A percentile compares a stretch with the other conserved stretches of the same genome.
Conservation (phyloP, 1,139 yeast genomes). For the Protomyces lactucae-debilis region DNA sequence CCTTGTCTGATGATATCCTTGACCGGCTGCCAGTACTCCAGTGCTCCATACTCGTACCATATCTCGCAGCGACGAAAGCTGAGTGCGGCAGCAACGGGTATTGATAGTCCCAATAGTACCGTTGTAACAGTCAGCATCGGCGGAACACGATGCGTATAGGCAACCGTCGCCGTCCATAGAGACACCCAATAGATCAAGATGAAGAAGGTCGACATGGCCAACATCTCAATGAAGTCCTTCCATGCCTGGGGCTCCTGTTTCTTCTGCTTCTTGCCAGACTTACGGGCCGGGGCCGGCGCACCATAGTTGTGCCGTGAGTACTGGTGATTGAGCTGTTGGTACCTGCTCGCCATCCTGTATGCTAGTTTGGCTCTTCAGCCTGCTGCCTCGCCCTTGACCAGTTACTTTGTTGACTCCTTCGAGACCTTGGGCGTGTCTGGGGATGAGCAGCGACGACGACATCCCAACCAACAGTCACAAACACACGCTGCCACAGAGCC, state of each 20-base stretch:
- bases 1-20: conserved; percentile 19
- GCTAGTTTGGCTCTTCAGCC: background rate
- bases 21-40: conserved; percentile 26
- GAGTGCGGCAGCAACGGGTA: conserved; percentile 11
- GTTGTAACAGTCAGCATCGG: background rate
- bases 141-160: background rate
- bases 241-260: background rate
- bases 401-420: background rate
- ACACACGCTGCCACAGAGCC: background rate
- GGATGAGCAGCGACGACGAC: background rate
- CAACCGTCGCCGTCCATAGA: conserved; percentile 1
- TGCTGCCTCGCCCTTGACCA: background rate
- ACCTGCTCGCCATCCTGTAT: background rate
- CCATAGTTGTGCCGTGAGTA: background rate
- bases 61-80: conserved; percentile 11
- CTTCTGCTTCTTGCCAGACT: background rate
- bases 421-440: too few species aligned
- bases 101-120: background rate
- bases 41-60: conserved; percentile 25
- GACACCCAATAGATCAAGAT: conserved; percentile 11
- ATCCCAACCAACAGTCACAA: background rate
- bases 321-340: background rate
- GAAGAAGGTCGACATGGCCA: conserved; percentile 14
- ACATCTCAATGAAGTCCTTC: conserved; percentile 17
- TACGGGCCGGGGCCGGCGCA: background rate